Evolutionary conservation across 495 filamentous ascomycete species (phyloP), one percentile per base, ranked within the genome.

Genomic region (Xylaria venustula): DNA sequence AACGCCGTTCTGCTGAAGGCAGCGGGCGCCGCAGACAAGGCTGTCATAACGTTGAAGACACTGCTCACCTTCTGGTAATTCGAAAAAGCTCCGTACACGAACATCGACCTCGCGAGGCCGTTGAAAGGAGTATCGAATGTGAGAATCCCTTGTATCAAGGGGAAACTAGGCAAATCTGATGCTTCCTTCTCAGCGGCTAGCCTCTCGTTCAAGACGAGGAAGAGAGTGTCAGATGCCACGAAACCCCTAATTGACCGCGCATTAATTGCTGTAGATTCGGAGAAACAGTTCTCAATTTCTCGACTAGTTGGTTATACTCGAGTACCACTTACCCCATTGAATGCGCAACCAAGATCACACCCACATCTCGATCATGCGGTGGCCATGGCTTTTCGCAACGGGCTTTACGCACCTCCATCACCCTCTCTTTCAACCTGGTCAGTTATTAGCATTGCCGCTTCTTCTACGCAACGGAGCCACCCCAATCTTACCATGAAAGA

Each of bases 71-170:
- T 90, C 56, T 89, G 88, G 71, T 92, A 92, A 60, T 97, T 93
- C 3, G 83, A 89, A 74, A 97, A 92, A 25, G 92, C 93, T 19
- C 90, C 90, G 69, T 97, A 90, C 12, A 95, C 92, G 17, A 97
- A 88, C 36, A 97, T 91, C 19, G 89, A 87, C 1, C 93, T 90
- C 2, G 90, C 85, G 56, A 98, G 90, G 3, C 94, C 93, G 22
- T 98, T 84, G 67, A 88, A 96, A 0, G 94, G 94, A 0, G 94
- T 98, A 75, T 98, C 94, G 67, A 98, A 97, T 32, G 93, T 89
- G 28, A 97, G 82, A 54, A 97, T 80, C 51, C 90, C 94, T 66
- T 90, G 88, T 57, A 98, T 83, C 42, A 82, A 76, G 4, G 85
- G 86, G 67, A 88, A 89, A 51, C 84, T 79, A 28, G 80, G 73